These are phyloP conservation scores for Earliella scabrosa DNA, from an alignment of 1,284 basidiomycete genomes.

Conservation along the genomic window DNA sequence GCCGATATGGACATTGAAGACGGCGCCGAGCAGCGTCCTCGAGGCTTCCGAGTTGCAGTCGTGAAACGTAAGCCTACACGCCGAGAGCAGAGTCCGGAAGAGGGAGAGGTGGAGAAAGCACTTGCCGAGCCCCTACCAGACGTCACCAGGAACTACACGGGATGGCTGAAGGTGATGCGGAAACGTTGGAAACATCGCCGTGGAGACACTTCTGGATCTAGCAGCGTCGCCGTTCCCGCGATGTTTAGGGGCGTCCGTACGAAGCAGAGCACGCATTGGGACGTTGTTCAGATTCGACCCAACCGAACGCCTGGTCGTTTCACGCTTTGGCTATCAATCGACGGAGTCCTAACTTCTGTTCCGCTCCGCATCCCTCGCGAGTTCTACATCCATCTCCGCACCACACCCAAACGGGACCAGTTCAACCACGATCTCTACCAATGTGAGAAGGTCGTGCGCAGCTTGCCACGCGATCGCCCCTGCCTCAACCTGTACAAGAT, in stretches of 20 bases:
- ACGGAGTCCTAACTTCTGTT: slow-evolving; percentile 79
- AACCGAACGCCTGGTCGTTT: slow-evolving; percentile 84
- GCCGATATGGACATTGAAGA: slow-evolving; percentile 71
- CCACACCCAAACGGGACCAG: slow-evolving; percentile 57
- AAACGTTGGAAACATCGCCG: slow-evolving; percentile 76
- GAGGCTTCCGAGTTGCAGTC: slow-evolving; percentile 46
- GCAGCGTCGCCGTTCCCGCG: slow-evolving; percentile 55
- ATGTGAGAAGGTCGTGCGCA: slow-evolving; percentile 76
- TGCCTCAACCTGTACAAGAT: slow-evolving; percentile 86
- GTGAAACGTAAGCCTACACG: slow-evolving; percentile 55
- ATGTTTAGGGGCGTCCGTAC: slow-evolving; percentile 81
- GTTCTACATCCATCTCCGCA: slow-evolving; percentile 92
- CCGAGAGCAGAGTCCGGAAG: slow-evolving; percentile 45
- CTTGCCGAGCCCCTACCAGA: slow-evolving; percentile 54
- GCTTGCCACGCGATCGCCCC: slow-evolving; percentile 81
- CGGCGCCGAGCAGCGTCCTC: slow-evolving; percentile 42
- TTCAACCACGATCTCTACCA: slow-evolving; percentile 77
- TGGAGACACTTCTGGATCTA: slow-evolving; percentile 37
- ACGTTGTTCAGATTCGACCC: slow-evolving; percentile 89
- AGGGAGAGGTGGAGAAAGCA: slow-evolving; percentile 36
- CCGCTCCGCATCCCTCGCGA: slow-evolving; percentile 88
- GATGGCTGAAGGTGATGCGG: slow-evolving; percentile 83
- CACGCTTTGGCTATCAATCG: slow-evolving; percentile 88
- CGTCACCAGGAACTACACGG: slow-evolving; percentile 70
- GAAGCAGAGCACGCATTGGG: slow-evolving; percentile 83